Evolutionary conservation across 1,284 basidiomycete genomes (phyloP).

Genomic region (Tilletia caries): DNA sequence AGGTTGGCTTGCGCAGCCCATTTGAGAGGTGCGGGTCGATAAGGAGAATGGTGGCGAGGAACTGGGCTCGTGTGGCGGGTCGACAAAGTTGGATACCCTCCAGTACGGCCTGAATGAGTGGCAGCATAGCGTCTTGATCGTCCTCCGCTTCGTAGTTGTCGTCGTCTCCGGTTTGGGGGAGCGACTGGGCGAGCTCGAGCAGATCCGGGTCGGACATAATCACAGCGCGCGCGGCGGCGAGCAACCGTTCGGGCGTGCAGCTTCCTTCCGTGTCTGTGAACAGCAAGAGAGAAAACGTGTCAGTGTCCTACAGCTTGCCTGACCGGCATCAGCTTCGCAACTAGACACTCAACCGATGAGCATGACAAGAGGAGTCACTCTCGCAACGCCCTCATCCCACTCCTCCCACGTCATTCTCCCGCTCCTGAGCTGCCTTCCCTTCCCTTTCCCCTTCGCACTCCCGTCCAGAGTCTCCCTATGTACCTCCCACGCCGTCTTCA

Average conservation of each 20-base stretch:
- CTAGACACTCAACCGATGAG: constrained; percentile 1
- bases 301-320: not conserved
- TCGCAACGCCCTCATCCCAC: not conserved
- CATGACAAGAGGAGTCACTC: not conserved
- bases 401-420: not conserved
- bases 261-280: constrained; percentile 1
- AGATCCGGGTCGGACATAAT: not conserved
- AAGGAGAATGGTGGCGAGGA: not conserved
- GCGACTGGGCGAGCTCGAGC: not conserved
- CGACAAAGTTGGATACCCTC: not conserved
- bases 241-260: not conserved
- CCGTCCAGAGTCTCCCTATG: not conserved
- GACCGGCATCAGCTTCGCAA: not conserved
- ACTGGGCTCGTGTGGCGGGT: constrained; percentile 4
- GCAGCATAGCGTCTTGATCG: not conserved
- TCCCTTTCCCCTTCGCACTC: not conserved
- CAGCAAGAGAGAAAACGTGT: not conserved
- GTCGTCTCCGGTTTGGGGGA: not conserved
- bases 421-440: not conserved
- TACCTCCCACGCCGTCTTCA: too few species aligned
- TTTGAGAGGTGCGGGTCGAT: constrained; percentile 12
- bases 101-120: not conserved
- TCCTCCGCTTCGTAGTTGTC: not conserved
- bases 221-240: not conserved
- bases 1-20: not conserved